A percentile compares a stretch with the other conserved stretches of the same genome.
These are phyloP conservation scores for Pinus albicaulis DNA, from an alignment of 75 land plant genomes.

Conservation along the genomic window DNA sequence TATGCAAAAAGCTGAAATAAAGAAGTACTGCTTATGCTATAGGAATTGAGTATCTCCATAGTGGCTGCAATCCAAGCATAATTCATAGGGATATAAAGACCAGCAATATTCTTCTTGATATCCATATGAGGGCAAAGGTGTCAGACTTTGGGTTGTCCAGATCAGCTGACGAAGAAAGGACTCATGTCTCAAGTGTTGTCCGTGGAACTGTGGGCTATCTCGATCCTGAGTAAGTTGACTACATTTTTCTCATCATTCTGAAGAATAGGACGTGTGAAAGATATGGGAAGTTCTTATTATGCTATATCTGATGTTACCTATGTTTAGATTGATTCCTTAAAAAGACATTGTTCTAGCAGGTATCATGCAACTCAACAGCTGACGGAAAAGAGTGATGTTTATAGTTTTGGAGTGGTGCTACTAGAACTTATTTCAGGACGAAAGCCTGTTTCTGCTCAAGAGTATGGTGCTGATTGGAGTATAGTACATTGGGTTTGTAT, in stretches of 20 bases:
- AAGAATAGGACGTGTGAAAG: neutral
- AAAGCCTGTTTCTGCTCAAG: slow-evolving; percentile 51
- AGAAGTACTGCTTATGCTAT: neutral
- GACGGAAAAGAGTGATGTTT: slow-evolving; percentile 68
- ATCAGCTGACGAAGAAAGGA: slow-evolving; percentile 40
- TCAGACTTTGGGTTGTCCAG: slow-evolving; percentile 69
- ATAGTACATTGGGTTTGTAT: slow-evolving; percentile 63
- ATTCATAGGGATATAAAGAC: slow-evolving; percentile 73
- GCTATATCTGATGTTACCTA: neutral
- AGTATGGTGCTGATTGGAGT: slow-evolving; percentile 55
- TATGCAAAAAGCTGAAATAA: neutral
- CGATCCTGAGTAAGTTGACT: slow-evolving; percentile 64
- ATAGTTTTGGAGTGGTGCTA: slow-evolving; percentile 64
- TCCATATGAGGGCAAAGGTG: slow-evolving; percentile 58
- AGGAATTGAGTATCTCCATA: slow-evolving; percentile 71
- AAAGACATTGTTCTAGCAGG: slow-evolving; percentile 16
- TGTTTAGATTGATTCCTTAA: neutral
- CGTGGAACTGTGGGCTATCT: slow-evolving; percentile 71
- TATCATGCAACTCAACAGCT: slow-evolving; percentile 49
- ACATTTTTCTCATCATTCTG: neutral
- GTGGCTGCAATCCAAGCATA: slow-evolving; percentile 59
- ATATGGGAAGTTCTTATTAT: neutral
- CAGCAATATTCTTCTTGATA: slow-evolving; percentile 58
- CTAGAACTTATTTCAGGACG: slow-evolving; percentile 58
- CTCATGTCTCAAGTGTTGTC: slow-evolving; percentile 55